Evolutionary conservation across 495 filamentous ascomycete genomes (phyloP).

Genomic region (Aspergillus cristatus): DNA sequence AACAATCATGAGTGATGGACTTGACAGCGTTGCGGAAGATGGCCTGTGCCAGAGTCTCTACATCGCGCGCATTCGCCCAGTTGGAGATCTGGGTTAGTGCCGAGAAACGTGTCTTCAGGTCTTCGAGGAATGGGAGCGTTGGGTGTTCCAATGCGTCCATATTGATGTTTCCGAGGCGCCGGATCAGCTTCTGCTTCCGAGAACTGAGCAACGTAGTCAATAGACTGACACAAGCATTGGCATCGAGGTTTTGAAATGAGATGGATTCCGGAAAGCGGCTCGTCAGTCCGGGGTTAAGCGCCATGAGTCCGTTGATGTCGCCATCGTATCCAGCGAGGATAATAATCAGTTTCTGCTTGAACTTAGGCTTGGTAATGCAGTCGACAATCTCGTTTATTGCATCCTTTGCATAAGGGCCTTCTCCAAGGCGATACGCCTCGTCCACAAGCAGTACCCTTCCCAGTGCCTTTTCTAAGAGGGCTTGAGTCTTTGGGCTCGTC

Average conservation of each 20-base stretch:
- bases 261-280: slow-evolving; percentile 45
- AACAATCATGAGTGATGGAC: slow-evolving; percentile 3
- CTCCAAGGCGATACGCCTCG: slow-evolving; percentile 50
- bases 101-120: slow-evolving; percentile 28
- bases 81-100: slow-evolving; percentile 34
- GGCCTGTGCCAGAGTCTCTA: slow-evolving; percentile 45
- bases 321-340: slow-evolving; percentile 64
- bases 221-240: slow-evolving; percentile 33
- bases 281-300: slow-evolving; percentile 38
- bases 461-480: slow-evolving; percentile 29
- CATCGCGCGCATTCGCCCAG: slow-evolving; percentile 64
- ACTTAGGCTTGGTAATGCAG: slow-evolving; percentile 54
- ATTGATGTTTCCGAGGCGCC: slow-evolving; percentile 17
- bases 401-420: slow-evolving; percentile 53
- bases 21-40: slow-evolving; percentile 40
- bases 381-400: slow-evolving; percentile 69
- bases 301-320: slow-evolving; percentile 64
- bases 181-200: too few relatives aligned
- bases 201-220: slow-evolving; percentile 18
- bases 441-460: slow-evolving; percentile 57
- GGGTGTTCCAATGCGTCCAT: slow-evolving; percentile 24
- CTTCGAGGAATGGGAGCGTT: slow-evolving; percentile 5
- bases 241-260: slow-evolving; percentile 29
- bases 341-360: slow-evolving; percentile 53
- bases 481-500: slow-evolving; percentile 37